These are phyloP conservation scores for Kwoniella botswanensis DNA, from an alignment of 768 basidiomycete genomes.

Conservation along the genomic window DNA sequence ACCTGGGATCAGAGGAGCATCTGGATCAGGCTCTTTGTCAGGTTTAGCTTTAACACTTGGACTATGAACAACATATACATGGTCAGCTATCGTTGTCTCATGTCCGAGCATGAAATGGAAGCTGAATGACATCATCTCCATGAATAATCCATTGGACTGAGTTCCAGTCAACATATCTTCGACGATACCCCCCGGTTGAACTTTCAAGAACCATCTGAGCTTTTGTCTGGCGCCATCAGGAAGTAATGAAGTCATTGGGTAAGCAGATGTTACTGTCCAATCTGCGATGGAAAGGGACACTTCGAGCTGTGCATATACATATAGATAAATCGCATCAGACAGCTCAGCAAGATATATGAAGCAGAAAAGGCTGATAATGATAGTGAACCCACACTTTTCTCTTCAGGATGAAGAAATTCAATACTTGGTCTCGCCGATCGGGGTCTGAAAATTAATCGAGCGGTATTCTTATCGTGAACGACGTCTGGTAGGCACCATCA, in stretches of 20 bases:
- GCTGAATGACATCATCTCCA: constrained; percentile 46
- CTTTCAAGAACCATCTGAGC: constrained; percentile 51
- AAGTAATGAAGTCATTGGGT: constrained; percentile 48
- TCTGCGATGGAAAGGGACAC: constrained; percentile 46
- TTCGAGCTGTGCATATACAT: constrained; percentile 40
- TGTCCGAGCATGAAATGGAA: background rate
- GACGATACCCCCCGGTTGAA: constrained; percentile 41
- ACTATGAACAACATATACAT: constrained; percentile 3
- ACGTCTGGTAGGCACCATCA: constrained; percentile 32
- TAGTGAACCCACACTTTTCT: constrained; percentile 36
- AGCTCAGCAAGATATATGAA: too few relatives aligned
- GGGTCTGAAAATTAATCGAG: constrained; percentile 50
- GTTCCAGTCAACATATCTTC: constrained; percentile 53
- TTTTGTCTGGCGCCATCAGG: constrained; percentile 42
- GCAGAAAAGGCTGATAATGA: too few relatives aligned
- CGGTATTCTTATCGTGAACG: constrained; percentile 49
- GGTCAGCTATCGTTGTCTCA: background rate
- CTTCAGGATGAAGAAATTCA: constrained; percentile 47
- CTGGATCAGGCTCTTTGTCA: constrained; percentile 20
- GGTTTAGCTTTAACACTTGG: constrained; percentile 42
- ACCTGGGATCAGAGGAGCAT: constrained; percentile 49
- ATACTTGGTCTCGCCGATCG: constrained; percentile 45
- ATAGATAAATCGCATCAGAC: too few relatives aligned
- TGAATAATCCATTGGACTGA: constrained; percentile 45
- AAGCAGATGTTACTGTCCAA: constrained; percentile 52